Evolutionary conservation across 2,329 filamentous ascomycete species (phyloP), one percentile per base, ranked within the genome.

Genomic region (Trichophyton rubrum): DNA sequence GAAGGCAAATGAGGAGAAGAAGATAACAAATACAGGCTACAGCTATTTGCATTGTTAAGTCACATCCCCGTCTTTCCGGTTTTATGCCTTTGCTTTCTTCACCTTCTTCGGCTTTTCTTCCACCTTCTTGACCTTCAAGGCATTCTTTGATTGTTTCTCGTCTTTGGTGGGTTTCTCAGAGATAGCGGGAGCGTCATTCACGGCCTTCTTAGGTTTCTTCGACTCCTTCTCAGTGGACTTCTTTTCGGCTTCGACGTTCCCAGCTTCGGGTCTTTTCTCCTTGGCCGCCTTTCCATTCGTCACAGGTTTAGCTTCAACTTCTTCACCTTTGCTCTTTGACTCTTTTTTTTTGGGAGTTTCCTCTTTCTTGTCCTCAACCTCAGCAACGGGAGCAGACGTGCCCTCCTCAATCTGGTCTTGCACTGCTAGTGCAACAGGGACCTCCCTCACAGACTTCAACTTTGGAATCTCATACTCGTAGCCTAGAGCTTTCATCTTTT

Each of bases 391-490:
- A 60, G 70, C 69, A 24, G 67, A 64, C 45, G 74, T 70, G 24
- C 70, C 63, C 35, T 66, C 68, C 60, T 75, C 72, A 41, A 73
- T 64, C 22, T 69, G 67, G 66, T 71, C 66, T 64, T 67, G 55
- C 43, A 68, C 63, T 35, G 70, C 69, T 63, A 75, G 76, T 3
- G 51, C 51, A 61, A 77, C 72, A 20, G 78, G 74, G 56, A 84
- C 77, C 53, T 77, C 75, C 24, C 81, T 78, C 5, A 84, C 81
- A 38, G 74, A 74, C 78, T 89, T 95, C 66, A 96, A 75, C 66
- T 80, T 76, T 0, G 90, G 89, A 22, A 83, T 81, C 58, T 89
- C 82, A 69, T 90, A 91, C 63, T 93, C 85, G 73, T 99, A 97
- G 8, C 88, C 92, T 62, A 95, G 74, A 47, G 81, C 84, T 79